These are phyloP conservation scores for Xerophyta viscosa DNA, from an alignment of 106 monocot genomes.

Conservation along the genomic window DNA sequence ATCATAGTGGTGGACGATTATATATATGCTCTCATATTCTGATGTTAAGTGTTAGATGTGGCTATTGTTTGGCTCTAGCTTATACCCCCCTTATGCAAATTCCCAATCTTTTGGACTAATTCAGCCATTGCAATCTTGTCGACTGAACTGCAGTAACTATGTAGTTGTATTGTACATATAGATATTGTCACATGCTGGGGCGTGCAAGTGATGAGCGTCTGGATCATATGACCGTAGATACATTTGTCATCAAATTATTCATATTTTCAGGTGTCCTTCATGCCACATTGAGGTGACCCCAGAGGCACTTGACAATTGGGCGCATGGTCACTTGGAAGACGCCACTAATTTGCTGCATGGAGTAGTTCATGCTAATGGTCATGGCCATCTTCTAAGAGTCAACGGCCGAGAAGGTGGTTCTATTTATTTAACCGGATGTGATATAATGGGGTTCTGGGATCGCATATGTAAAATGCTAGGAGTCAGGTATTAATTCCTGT, in stretches of 20 bases:
- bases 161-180: too few relatives aligned
- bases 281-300: constrained; percentile 49
- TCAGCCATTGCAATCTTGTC: too few relatives aligned
- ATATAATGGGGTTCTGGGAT: constrained; percentile 92
- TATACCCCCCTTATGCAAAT: too few relatives aligned
- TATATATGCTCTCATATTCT: too few relatives aligned
- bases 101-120: too few relatives aligned
- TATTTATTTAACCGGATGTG: constrained; percentile 42
- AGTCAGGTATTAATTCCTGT: constrained; percentile 53
- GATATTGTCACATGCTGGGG: too few relatives aligned
- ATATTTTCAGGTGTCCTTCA: constrained; percentile 37
- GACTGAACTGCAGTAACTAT: too few relatives aligned
- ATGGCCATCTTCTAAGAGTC: constrained; percentile 81
- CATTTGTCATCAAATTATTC: background rate
- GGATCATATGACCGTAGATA: too few relatives aligned
- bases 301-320: constrained; percentile 43
- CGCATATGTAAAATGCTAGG: constrained; percentile 64
- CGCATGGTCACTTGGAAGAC: constrained; percentile 53
- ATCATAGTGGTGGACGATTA: too few relatives aligned
- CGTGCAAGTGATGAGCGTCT: too few relatives aligned
- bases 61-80: too few relatives aligned
- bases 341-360: constrained; percentile 78
- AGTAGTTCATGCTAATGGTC: constrained; percentile 80
- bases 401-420: constrained; percentile 93
- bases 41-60: too few relatives aligned